Evolutionary conservation across 2,329 filamentous ascomycete species (phyloP).

Genomic region (Penicillium janthinellum): DNA sequence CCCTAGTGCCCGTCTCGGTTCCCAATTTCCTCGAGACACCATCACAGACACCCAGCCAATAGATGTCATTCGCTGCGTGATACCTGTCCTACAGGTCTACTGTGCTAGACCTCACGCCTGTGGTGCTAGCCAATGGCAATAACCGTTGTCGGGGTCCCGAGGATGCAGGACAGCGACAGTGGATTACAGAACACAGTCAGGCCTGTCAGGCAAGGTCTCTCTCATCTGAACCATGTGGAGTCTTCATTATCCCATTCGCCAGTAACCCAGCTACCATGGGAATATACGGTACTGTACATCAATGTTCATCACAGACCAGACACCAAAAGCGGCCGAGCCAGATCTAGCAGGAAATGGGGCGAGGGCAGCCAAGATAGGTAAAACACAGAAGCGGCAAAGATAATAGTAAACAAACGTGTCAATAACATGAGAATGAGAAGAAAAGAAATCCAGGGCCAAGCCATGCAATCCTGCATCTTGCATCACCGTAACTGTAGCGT

Average conservation of each 20-base stretch:
- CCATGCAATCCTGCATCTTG: slow-evolving; percentile 23
- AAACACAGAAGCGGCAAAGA: neutral
- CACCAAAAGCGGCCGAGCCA: slow-evolving; percentile 11
- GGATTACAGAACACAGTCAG: no score
- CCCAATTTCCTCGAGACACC: neutral
- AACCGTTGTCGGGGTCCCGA: no score
- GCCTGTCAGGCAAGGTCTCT: no score
- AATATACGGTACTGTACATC: slow-evolving; percentile 26
- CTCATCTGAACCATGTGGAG: slow-evolving; percentile 1
- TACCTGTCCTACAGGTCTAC: neutral
- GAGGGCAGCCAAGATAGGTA: slow-evolving; percentile 9
- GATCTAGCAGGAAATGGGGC: slow-evolving; percentile 14
- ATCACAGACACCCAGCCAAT: neutral
- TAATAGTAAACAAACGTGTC: slow-evolving; percentile 4
- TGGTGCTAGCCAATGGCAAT: neutral
- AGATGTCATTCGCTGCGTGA: neutral
- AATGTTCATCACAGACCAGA: slow-evolving; percentile 11
- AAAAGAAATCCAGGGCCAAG: slow-evolving; percentile 5
- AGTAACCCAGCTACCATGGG: slow-evolving; percentile 16
- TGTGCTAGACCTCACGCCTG: neutral
- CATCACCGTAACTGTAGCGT: slow-evolving; percentile 17
- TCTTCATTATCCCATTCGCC: slow-evolving; percentile 21
- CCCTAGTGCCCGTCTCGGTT: neutral
- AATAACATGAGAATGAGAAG: slow-evolving; percentile 6
- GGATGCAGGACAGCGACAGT: neutral